Evolutionary conservation across 2,329 filamentous ascomycete genomes (phyloP).

Genomic region (Cladophialophora exuberans): DNA sequence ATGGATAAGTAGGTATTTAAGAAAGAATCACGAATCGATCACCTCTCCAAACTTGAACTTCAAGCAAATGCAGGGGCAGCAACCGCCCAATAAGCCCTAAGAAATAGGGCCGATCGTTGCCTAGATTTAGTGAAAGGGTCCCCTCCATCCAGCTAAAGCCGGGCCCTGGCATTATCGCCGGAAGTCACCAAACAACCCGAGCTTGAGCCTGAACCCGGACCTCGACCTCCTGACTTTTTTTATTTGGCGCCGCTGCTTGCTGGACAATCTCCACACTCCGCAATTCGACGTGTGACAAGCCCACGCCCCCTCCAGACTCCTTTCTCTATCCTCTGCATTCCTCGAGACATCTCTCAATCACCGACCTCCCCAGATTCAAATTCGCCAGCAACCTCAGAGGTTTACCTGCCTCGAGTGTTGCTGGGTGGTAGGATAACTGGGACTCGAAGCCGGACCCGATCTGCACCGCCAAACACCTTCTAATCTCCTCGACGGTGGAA

Average conservation of each 20-base stretch:
- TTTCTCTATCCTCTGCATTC: neutral
- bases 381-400: constrained; percentile 21
- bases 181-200: neutral
- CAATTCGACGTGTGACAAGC: constrained; percentile 2
- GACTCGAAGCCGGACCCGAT: neutral
- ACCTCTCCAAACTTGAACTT: no score
- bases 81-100: neutral
- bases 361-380: neutral
- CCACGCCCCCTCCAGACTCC: constrained; percentile 6
- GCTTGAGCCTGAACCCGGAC: neutral
- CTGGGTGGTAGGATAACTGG: constrained; percentile 17
- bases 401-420: constrained; percentile 17
- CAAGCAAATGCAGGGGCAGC: neutral
- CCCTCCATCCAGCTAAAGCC: neutral
- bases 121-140: constrained; percentile 1
- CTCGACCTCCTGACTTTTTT: constrained; percentile 1
- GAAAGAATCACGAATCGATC: no score
- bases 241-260: neutral
- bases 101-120: neutral
- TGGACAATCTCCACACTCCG: constrained; percentile 9
- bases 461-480: neutral
- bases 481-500: neutral
- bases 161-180: constrained; percentile 14
- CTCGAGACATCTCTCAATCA: neutral
- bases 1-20: no score